Evolutionary conservation across 495 filamentous ascomycete genomes (phyloP).

Genomic region (Oleoguttula mirabilis): DNA sequence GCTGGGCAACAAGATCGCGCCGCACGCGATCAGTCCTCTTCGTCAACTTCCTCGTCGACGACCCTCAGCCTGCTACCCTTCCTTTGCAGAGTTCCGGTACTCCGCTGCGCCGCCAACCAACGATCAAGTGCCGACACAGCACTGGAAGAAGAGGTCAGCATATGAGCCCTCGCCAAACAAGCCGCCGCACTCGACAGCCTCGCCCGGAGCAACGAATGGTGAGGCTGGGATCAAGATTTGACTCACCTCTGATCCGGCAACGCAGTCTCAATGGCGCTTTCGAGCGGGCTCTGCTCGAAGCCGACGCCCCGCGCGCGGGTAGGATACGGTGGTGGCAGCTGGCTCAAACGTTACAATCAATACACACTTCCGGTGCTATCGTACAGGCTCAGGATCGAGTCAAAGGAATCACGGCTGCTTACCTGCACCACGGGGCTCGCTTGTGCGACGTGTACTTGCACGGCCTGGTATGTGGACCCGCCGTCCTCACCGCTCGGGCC

Average conservation of each 20-base stretch:
- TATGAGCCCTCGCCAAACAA: too few relatives aligned
- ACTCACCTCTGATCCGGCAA: conserved; percentile 15
- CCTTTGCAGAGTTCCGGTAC: conserved; percentile 7
- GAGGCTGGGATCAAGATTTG: too few relatives aligned
- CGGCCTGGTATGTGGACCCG: conserved; percentile 6
- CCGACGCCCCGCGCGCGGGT: not conserved
- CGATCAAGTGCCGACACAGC: conserved; percentile 7
- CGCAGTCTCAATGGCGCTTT: conserved; percentile 12
- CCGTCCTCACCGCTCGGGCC: not conserved
- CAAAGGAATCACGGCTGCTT: conserved; percentile 8
- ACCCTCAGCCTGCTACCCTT: conserved; percentile 7
- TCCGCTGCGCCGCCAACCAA: conserved; percentile 11
- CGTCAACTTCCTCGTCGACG: conserved; percentile 7
- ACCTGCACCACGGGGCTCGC: conserved; percentile 15
- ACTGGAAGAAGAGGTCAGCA: conserved; percentile 1
- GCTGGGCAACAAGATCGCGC: too few relatives aligned
- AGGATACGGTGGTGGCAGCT: conserved; percentile 10
- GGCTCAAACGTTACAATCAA: conserved; percentile 4
- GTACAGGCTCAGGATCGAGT: conserved; percentile 11
- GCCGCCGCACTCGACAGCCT: too few relatives aligned
- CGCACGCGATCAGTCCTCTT: too few relatives aligned
- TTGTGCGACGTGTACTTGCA: conserved; percentile 3
- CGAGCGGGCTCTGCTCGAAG: conserved; percentile 8
- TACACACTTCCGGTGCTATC: not conserved
- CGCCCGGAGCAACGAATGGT: too few relatives aligned